Evolutionary conservation across 805 yeast species (phyloP), one percentile per base, ranked within the genome.

Genomic region (Starmerella sirachaensis): DNA sequence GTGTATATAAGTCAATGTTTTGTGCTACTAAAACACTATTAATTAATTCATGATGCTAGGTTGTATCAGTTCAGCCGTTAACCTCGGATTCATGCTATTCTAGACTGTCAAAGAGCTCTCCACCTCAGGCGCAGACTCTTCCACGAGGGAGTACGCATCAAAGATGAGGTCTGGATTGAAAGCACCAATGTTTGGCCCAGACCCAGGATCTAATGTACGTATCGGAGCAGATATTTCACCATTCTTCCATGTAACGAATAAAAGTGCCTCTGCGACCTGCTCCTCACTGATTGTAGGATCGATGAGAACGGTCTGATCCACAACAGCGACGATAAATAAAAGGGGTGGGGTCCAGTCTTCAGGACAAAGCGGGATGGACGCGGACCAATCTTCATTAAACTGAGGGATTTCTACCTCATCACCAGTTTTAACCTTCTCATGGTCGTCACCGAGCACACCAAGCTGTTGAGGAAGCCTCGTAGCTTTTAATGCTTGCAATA

Each of bases 261-360:
- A 46, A 1, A 94, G 94, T 42, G 81, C 78, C 47, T 88, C 94
- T 42, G 85, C 68, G 2, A 86, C 94, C 43, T 76, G 81, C 55
- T 82, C 86, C 57, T 88, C 98, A 42, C 78, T 81, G n/a, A 72
- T 62, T 1, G 93, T 76, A 0, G 98, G 97, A 54, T 88, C 98
- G 18, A 86, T 64, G 18, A 84, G 58, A 8, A 77, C 68, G 10
- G 42, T 39, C 35, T 69, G 63, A 1, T 88, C 94, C 0, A 83
- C 72, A 5, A 80, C 63, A 0, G 94, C 94, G 19, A 79, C 59
- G 0, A 88, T 72, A 48, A 91, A 74, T 26, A 82, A 61, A 13
- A 88, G 58, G 0, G 96, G 94, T 0, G 93, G 88, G 31, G 70
- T 66, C 58, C 72, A 72, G 11, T 41, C 37, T 2, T 42, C 33